phyloP scores from a whole-genome alignment of 2,329 filamentous ascomycete species.

The Cercospora zeina region DNA sequence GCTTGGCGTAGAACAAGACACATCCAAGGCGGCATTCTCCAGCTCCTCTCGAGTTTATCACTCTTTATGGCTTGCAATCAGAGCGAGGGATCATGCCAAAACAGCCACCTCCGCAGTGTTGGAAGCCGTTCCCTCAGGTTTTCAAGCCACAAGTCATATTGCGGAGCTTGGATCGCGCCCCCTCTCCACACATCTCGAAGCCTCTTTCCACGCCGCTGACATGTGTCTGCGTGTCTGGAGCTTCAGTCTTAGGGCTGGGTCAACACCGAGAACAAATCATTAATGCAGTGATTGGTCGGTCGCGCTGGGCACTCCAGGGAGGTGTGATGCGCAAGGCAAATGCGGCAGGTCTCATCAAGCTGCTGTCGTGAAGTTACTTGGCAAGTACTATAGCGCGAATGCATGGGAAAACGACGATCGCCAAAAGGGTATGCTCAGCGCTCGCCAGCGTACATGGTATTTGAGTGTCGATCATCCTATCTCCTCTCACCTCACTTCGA shows the following conservation, averaged over 20 bases:
- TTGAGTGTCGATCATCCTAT: neutral
- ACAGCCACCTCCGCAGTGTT: constrained; percentile 14
- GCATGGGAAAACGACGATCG: neutral
- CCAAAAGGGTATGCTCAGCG: neutral
- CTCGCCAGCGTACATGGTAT: neutral
- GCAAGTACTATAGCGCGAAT: constrained; percentile 9
- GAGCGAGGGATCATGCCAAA: neutral
- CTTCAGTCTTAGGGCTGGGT: neutral
- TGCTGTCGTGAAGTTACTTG: neutral
- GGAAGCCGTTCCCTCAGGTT: constrained; percentile 9
- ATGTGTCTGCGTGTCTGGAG: neutral
- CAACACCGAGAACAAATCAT: neutral
- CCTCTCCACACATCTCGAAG: neutral
- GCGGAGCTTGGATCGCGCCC: neutral
- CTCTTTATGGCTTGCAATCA: neutral
- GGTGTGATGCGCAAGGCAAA: neutral
- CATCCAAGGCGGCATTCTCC: constrained; percentile 4
- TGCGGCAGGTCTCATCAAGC: neutral
- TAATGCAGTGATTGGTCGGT: constrained; percentile 5
- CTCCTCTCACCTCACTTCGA: neutral
- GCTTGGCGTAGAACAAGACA: constrained; percentile 8
- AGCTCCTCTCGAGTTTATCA: neutral
- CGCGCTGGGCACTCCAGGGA: neutral
- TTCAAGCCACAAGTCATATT: neutral
- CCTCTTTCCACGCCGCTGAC: constrained; percentile 1